phyloP scores from a whole-genome alignment of 495 filamentous ascomycete species.

The Penicillium argentinense region DNA sequence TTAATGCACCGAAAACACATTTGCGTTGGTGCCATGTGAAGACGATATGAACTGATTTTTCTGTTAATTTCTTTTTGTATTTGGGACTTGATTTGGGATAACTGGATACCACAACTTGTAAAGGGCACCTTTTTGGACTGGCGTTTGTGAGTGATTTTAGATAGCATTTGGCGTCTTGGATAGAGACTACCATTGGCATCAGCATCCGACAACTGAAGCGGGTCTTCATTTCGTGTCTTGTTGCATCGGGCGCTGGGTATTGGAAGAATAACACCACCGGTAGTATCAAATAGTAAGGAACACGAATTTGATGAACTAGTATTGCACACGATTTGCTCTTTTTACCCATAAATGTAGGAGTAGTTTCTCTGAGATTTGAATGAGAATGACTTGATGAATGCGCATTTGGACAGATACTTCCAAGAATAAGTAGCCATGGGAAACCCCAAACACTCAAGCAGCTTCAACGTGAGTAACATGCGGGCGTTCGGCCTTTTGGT shows the following conservation, averaged over 20 bases:
- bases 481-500: background rate
- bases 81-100: background rate
- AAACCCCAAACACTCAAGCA: background rate
- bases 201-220: background rate
- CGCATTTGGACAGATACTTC: too few species aligned
- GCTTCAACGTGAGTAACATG: constrained; percentile 1
- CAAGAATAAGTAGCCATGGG: too few species aligned
- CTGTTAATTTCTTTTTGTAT: constrained; percentile 2
- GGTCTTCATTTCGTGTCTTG: constrained; percentile 2
- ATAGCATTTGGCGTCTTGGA: constrained; percentile 1
- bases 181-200: constrained; percentile 1
- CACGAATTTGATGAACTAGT: too few species aligned
- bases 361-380: too few species aligned
- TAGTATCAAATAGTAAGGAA: too few species aligned
- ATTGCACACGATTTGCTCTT: too few species aligned
- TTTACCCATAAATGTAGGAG: too few species aligned
- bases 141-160: constrained; percentile 3
- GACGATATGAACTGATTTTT: background rate
- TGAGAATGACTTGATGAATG: too few species aligned
- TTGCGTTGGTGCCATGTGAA: background rate
- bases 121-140: constrained; percentile 1
- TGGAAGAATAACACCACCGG: background rate
- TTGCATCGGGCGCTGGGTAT: background rate
- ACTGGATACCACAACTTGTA: constrained; percentile 12
- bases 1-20: background rate